phyloP scores from a whole-genome alignment of 352 stramenopile species.

The Pythium vanterpoolii region DNA sequence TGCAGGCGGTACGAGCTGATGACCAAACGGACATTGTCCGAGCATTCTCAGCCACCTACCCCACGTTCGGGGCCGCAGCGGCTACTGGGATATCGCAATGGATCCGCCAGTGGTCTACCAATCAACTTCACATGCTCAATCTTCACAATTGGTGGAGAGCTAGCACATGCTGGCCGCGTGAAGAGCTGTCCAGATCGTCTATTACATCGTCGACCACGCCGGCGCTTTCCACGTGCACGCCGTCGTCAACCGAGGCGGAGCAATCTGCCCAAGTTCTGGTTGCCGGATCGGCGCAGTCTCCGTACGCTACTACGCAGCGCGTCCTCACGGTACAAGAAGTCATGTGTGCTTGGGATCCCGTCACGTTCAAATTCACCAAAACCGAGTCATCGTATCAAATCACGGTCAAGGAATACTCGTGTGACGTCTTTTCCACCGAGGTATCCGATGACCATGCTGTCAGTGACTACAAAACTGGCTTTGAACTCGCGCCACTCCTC shows the following conservation, averaged over 20 bases:
- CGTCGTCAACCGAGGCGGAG: conserved; percentile 30
- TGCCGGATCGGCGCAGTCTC: conserved; percentile 20
- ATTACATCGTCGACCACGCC: conserved; percentile 15
- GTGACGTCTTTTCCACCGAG: conserved; percentile 39
- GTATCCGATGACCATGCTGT: conserved; percentile 38
- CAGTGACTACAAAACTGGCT: conserved; percentile 32
- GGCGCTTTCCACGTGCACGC: conserved; percentile 19
- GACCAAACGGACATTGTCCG: conserved; percentile 18
- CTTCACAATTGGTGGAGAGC: conserved; percentile 54
- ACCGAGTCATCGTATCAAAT: conserved; percentile 32
- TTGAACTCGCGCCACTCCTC: conserved; percentile 38
- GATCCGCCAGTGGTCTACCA: conserved; percentile 34
- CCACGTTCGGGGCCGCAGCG: conserved; percentile 10
- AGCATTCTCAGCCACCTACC: not conserved
- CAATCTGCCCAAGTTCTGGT: conserved; percentile 13
- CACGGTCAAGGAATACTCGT: conserved; percentile 36
- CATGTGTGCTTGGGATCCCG: conserved; percentile 26
- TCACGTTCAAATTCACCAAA: conserved; percentile 26
- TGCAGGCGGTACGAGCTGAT: conserved; percentile 32
- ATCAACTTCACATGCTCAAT: conserved; percentile 36
- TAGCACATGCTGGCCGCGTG: conserved; percentile 40
- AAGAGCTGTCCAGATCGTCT: conserved; percentile 21
- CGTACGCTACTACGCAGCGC: conserved; percentile 40
- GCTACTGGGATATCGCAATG: conserved; percentile 32
- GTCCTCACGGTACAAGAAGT: conserved; percentile 32